These are phyloP conservation scores for Gossypium gossypioides DNA, from an alignment of 441 rosid species.

Conservation along the genomic window DNA sequence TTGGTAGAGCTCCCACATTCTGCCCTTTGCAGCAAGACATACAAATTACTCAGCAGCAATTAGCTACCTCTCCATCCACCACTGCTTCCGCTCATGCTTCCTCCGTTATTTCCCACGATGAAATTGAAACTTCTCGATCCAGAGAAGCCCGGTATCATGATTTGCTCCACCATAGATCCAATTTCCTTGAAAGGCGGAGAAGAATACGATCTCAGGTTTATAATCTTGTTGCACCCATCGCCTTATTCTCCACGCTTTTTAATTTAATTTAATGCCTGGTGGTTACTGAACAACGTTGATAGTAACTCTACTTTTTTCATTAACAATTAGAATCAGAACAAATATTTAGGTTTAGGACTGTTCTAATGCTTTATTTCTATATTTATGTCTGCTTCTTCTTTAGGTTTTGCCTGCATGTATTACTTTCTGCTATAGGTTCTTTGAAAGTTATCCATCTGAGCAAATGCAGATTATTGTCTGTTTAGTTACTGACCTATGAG, in stretches of 20 bases:
- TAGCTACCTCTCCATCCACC: conserved; percentile 33
- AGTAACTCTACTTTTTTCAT: background rate
- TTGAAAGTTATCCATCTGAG: background rate
- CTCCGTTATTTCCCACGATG: conserved; percentile 31
- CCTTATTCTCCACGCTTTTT: background rate
- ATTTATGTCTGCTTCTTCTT: background rate
- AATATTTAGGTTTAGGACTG: background rate
- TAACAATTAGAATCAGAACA: background rate
- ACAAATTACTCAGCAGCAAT: conserved; percentile 27
- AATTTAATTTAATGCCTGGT: background rate
- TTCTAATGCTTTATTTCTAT: background rate
- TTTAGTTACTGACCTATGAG: conserved; percentile 15
- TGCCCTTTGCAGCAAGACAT: conserved; percentile 49
- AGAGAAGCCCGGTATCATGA: conserved; percentile 81
- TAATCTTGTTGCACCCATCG: conserved; percentile 11
- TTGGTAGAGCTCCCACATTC: conserved; percentile 66
- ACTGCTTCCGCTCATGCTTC: conserved; percentile 35
- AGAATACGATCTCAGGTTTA: conserved; percentile 93
- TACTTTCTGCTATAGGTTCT: conserved; percentile 1
- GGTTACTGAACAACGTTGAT: background rate
- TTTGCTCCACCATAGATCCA: conserved; percentile 77
- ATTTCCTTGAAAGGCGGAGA: conserved; percentile 83
- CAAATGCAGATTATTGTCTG: background rate
- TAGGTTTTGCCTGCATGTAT: conserved; percentile 2
- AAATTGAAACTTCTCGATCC: conserved; percentile 45